Percentiles rank a stretch among this genome's conserved stretches.
Conservation (phyloP, 345 rosid genomes). For the Rhodamnia rubescens region DNA sequence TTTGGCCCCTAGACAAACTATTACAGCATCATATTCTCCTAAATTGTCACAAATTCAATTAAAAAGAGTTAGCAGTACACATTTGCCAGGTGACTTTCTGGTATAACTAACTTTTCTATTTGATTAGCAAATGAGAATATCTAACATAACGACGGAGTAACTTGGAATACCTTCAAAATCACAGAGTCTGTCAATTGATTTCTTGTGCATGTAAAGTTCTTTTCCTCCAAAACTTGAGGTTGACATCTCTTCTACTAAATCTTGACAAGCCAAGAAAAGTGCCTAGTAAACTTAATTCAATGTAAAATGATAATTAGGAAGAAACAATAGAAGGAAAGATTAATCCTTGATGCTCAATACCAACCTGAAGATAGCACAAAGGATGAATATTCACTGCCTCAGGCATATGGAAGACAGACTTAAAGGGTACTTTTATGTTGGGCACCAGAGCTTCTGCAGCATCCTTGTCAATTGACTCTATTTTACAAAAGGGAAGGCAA, state of each 20-base stretch:
- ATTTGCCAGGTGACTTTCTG: neutral
- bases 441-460: slow-evolving; percentile 58
- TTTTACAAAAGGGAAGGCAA: slow-evolving; percentile 59
- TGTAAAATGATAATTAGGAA: neutral
- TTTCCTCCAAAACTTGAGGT: slow-evolving; percentile 21
- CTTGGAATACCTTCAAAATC: slow-evolving; percentile 53
- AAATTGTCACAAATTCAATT: neutral
- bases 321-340: neutral
- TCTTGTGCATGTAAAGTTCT: slow-evolving; percentile 38
- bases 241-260: slow-evolving; percentile 33
- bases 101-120: neutral
- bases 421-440: slow-evolving; percentile 39
- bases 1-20: slow-evolving; percentile 82
- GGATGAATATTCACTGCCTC: slow-evolving; percentile 76
- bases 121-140: neutral
- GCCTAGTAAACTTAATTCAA: slow-evolving; percentile 33
- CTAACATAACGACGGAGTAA: neutral
- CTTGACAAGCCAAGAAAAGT: slow-evolving; percentile 71
- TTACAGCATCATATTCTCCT: slow-evolving; percentile 66
- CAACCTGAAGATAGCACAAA: slow-evolving; percentile 8
- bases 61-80: neutral
- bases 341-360: neutral
- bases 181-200: slow-evolving; percentile 35
- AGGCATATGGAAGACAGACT: slow-evolving; percentile 72
- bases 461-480: slow-evolving; percentile 46